Evolutionary conservation across 1,284 basidiomycete genomes (phyloP).

Genomic region (Sporisorium scitamineum): DNA sequence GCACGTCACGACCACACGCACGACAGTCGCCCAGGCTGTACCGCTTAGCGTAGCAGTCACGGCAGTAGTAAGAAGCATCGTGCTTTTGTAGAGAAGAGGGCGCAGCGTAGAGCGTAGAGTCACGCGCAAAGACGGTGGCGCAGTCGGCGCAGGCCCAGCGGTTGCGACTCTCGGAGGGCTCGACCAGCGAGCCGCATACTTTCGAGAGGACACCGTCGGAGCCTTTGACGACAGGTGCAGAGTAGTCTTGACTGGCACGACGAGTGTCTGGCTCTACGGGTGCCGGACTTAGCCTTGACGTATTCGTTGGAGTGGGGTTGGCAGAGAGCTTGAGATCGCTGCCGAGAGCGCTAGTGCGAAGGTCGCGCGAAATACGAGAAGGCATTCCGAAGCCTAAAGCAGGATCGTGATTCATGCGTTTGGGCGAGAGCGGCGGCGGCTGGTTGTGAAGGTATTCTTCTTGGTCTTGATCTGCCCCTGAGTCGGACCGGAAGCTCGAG

Average conservation of each 20-base stretch:
- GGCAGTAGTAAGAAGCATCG: conserved; percentile 44
- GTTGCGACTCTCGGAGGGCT: conserved; percentile 44
- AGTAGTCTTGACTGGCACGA: conserved; percentile 38
- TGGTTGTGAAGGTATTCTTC: conserved; percentile 27
- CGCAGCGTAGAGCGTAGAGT: conserved; percentile 59
- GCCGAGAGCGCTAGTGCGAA: conserved; percentile 16
- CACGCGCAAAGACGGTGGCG: conserved; percentile 48
- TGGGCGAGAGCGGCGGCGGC: conserved; percentile 30
- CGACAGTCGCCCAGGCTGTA: conserved; percentile 52
- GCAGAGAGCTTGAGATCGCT: background rate
- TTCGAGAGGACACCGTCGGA: conserved; percentile 57
- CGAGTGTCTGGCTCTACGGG: background rate
- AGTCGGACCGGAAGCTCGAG: background rate
- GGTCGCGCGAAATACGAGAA: conserved; percentile 51
- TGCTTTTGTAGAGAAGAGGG: conserved; percentile 21
- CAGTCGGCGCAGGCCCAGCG: conserved; percentile 58
- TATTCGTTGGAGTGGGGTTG: background rate
- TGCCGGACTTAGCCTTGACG: background rate
- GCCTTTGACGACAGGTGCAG: conserved; percentile 43
- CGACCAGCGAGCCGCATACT: conserved; percentile 57
- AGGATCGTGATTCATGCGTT: conserved; percentile 25
- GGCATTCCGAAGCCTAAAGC: conserved; percentile 49
- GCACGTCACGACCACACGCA: conserved; percentile 38
- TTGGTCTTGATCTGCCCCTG: background rate
- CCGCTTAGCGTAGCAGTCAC: conserved; percentile 46